Evolutionary conservation across 148 eudicot genomes (phyloP).

Genomic region (Dianthus caryophyllus): DNA sequence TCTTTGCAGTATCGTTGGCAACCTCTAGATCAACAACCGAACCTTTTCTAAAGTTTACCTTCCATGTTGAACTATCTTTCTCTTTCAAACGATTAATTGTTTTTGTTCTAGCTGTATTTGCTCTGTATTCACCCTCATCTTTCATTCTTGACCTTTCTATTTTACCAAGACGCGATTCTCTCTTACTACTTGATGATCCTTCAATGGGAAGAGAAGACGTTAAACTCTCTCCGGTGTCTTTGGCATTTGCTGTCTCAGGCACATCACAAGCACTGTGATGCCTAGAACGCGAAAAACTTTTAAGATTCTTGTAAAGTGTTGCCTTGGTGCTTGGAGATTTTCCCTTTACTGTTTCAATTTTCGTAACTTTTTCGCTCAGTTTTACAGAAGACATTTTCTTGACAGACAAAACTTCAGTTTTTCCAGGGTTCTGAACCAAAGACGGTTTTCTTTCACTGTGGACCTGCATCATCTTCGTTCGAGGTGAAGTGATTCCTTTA

Average conservation of each 20-base stretch:
- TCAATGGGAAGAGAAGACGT: constrained; percentile 7
- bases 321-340: constrained; percentile 31
- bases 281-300: constrained; percentile 23
- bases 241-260: constrained; percentile 34
- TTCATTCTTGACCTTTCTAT: constrained; percentile 1
- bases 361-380: constrained; percentile 20
- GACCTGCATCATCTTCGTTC: constrained; percentile 16
- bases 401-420: constrained; percentile 11
- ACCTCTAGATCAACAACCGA: constrained; percentile 37
- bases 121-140: constrained; percentile 22
- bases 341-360: constrained; percentile 26
- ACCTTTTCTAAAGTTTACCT: constrained; percentile 49
- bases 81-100: constrained; percentile 25
- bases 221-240: constrained; percentile 6
- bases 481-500: constrained; percentile 10
- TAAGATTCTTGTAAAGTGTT: constrained; percentile 27
- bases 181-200: constrained; percentile 12
- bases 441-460: constrained; percentile 18
- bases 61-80: constrained; percentile 32
- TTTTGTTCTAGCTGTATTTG: constrained; percentile 26
- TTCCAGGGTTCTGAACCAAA: constrained; percentile 13
- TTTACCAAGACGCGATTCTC: constrained; percentile 17
- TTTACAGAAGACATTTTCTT: constrained; percentile 22
- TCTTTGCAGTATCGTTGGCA: constrained; percentile 34
- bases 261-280: constrained; percentile 20